A percentile compares a stretch with the other conserved stretches of the same genome.
These are phyloP conservation scores for Lizanozyma gosingica DNA, from an alignment of 1,139 yeast genomes.

Conservation along the genomic window DNA sequence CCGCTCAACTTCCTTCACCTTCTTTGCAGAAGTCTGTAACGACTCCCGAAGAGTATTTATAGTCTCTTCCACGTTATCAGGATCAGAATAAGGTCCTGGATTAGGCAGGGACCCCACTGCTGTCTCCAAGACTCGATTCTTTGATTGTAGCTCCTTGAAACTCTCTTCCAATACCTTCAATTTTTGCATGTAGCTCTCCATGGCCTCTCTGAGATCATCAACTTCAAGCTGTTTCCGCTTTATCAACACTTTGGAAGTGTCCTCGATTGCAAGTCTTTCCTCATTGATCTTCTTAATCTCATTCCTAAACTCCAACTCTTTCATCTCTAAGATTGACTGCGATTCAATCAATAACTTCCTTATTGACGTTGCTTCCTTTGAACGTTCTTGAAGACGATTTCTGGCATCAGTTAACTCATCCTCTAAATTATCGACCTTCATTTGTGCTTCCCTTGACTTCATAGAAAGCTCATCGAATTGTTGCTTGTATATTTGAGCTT, in stretches of 20 bases:
- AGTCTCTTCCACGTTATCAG: slow-evolving; percentile 24
- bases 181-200: slow-evolving; percentile 1
- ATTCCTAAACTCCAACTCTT: slow-evolving; percentile 23
- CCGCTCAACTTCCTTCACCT: slow-evolving; percentile 47
- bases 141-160: slow-evolving; percentile 6
- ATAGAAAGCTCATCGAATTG: slow-evolving; percentile 73
- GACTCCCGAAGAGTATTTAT: slow-evolving; percentile 45
- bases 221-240: slow-evolving; percentile 39
- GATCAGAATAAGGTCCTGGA: slow-evolving; percentile 12
- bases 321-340: slow-evolving; percentile 48
- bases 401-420: slow-evolving; percentile 75
- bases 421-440: slow-evolving; percentile 57
- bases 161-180: background rate
- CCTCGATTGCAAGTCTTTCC: slow-evolving; percentile 52
- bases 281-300: slow-evolving; percentile 34
- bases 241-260: slow-evolving; percentile 38
- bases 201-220: slow-evolving; percentile 15
- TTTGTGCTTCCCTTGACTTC: slow-evolving; percentile 57
- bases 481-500: slow-evolving; percentile 50
- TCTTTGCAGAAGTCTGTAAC: slow-evolving; percentile 39
- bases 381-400: slow-evolving; percentile 66
- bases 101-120: background rate
- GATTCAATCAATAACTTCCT: slow-evolving; percentile 60
- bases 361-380: slow-evolving; percentile 67
- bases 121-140: slow-evolving; percentile 7